These are phyloP conservation scores for Cladorrhinum sp. DNA, from an alignment of 2,329 filamentous ascomycete genomes.

Conservation along the genomic window DNA sequence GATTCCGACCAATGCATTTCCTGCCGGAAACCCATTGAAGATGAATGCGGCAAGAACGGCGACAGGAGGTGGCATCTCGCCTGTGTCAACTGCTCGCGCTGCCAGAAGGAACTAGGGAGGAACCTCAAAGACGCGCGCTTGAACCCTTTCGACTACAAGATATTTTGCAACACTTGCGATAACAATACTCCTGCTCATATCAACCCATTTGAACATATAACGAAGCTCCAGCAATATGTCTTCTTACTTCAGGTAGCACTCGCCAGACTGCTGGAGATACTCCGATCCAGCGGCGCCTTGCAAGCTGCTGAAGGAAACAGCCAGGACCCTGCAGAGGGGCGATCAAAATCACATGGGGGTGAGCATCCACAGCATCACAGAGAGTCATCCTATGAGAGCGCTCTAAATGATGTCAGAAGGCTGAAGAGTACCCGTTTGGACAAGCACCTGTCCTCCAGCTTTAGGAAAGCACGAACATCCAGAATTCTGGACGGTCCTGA, in stretches of 20 bases:
- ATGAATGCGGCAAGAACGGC: slow-evolving; percentile 77
- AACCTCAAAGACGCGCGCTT: slow-evolving; percentile 68
- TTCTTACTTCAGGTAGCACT: slow-evolving; percentile 90
- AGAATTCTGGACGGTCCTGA: slow-evolving; percentile 88
- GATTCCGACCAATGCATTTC: slow-evolving; percentile 79
- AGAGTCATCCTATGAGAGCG: slow-evolving; percentile 86
- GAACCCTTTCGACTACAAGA: slow-evolving; percentile 62
- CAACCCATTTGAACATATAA: slow-evolving; percentile 66
- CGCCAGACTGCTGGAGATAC: slow-evolving; percentile 80
- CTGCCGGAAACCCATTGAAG: slow-evolving; percentile 87
- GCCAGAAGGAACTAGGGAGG: slow-evolving; percentile 62
- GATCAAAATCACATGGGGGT: slow-evolving; percentile 68
- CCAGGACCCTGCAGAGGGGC: slow-evolving; percentile 64
- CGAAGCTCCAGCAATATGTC: slow-evolving; percentile 89
- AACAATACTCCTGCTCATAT: slow-evolving; percentile 51
- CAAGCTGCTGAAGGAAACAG: slow-evolving; percentile 67
- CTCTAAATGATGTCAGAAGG: slow-evolving; percentile 89
- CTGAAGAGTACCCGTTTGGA: slow-evolving; percentile 91
- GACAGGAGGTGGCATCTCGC: slow-evolving; percentile 79
- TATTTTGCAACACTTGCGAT: slow-evolving; percentile 70
- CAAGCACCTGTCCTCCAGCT: slow-evolving; percentile 88
- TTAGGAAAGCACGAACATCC: slow-evolving; percentile 84
- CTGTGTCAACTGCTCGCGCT: slow-evolving; percentile 74
- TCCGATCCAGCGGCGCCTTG: slow-evolving; percentile 78
- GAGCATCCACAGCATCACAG: slow-evolving; percentile 62